Base-by-base conservation (phyloP, 768 basidiomycete species). In the Amanita thiersii region DNA sequence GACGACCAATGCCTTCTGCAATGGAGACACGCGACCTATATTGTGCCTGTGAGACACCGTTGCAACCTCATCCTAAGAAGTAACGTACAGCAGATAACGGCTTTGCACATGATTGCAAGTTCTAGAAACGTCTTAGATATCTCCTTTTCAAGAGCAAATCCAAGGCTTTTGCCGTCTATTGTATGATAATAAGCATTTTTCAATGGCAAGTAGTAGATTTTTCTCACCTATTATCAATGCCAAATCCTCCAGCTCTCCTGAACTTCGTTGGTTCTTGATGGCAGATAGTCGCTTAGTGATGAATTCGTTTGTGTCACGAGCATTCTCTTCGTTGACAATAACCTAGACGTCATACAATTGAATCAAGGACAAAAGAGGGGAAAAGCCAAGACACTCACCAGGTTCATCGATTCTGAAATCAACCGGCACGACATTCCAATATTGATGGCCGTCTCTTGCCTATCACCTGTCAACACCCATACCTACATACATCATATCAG, bases 381-480 rank as follows among this genome's bases (percentile, higher is more conserved):
- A 14, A 42, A 31, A 21, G 17, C 21, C 7, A 15, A n/a, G 24
- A 15, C n/a, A 58, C 75, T 19, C 49, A 92, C 94, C 68, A 99
- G 52, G 57, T 97, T 97, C 96, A 98, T 99, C 6, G 89, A 92
- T 63, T 99, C 96, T 4, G 91, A 90, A 38, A 99, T 98, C 53
- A 99, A 62, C 48, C 91, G 77, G 66, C 96, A 98, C 1, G 92
- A 94, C 75, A 98, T 82, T 39, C 96, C 96, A 49, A 99, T 98
- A 54, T 99, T 99, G 62, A 99, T 97, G 11, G 96, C 96, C 1
- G 96, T 99, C 62, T 99, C 96, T 65, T 99, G 96, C 50, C 96
- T 70, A 60, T 99, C 96, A 1, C 96, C 96, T 2, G 96, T 99
- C 38, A 99, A 65, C 5, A 99, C 93, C 96, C 96, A 99, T 12